A percentile compares a stretch with the other conserved stretches of the same genome.
phyloP scores from a whole-genome alignment of 2,329 filamentous ascomycete species.

The Penicillium sp. region DNA sequence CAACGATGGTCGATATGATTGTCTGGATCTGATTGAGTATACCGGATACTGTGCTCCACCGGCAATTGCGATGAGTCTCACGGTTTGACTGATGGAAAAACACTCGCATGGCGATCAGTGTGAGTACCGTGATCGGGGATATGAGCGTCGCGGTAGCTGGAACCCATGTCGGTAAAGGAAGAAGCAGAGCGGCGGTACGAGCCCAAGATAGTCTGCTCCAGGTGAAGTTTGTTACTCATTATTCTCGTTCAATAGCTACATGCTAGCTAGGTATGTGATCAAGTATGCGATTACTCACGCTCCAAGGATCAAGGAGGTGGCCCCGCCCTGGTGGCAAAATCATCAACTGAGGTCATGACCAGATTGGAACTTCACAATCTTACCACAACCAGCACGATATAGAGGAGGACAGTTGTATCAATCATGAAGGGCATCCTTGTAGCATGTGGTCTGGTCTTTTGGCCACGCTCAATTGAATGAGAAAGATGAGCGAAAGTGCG shows the following conservation, averaged over 20 bases:
- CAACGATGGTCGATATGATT: constrained; percentile 23
- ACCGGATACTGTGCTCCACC: constrained; percentile 2
- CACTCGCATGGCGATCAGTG: constrained; percentile 5
- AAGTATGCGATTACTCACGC: constrained; percentile 11
- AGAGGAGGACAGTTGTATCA: neutral
- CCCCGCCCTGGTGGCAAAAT: neutral
- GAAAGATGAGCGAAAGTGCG: neutral
- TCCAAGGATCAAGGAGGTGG: constrained; percentile 13
- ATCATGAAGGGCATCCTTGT: constrained; percentile 1
- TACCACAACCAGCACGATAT: constrained; percentile 3
- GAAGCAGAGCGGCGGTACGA: constrained; percentile 16
- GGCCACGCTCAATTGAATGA: neutral
- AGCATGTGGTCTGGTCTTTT: neutral
- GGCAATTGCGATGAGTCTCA: neutral
- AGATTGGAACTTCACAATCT: neutral
- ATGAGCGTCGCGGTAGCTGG: constrained; percentile 20
- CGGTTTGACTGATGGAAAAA: neutral
- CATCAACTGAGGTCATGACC: neutral
- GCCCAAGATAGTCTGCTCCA: constrained; percentile 24
- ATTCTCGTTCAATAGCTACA: neutral
- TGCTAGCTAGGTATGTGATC: neutral
- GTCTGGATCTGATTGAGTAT: constrained; percentile 18
- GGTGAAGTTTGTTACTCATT: constrained; percentile 1
- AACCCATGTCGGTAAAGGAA: constrained; percentile 23
- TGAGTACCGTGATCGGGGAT: constrained; percentile 6